A percentile compares a stretch with the other conserved stretches of the same genome.
These are phyloP conservation scores for Ophiosphaerella narmari DNA, from an alignment of 2,329 filamentous ascomycete genomes.

Conservation along the genomic window DNA sequence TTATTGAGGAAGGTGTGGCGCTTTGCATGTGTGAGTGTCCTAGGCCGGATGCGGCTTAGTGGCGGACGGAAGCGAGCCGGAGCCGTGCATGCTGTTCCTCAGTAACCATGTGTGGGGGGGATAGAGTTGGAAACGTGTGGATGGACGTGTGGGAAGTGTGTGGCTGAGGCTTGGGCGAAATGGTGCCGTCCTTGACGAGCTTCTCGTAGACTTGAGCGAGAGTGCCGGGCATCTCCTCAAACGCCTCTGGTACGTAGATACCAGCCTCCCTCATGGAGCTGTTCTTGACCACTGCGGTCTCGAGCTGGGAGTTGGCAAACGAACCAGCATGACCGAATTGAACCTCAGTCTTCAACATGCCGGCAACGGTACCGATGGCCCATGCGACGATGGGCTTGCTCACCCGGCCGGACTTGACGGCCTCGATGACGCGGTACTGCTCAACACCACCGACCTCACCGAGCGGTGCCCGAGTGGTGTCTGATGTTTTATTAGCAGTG, in stretches of 20 bases:
- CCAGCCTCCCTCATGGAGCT: slow-evolving; percentile 93
- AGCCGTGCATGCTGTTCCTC: too few species aligned
- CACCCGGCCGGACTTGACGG: slow-evolving; percentile 90
- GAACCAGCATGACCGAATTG: slow-evolving; percentile 99
- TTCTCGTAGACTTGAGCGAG: slow-evolving; percentile 85
- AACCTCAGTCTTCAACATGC: slow-evolving; percentile 99
- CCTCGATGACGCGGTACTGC: slow-evolving; percentile 99
- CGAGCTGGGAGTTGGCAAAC: slow-evolving; percentile 98
- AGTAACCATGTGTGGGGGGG: too few species aligned
- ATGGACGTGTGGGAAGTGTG: too few species aligned
- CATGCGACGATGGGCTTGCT: slow-evolving; percentile 99
- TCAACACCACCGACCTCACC: slow-evolving; percentile 99
- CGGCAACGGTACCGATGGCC: slow-evolving; percentile 98
- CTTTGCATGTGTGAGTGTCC: too few species aligned
- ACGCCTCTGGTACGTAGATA: slow-evolving; percentile 92
- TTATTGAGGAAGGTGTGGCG: too few species aligned
- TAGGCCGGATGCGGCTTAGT: too few species aligned
- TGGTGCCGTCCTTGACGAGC: slow-evolving; percentile 81
- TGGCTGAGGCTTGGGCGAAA: slow-evolving; percentile 67
- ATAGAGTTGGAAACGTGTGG: too few species aligned
- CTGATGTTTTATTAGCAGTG: too few species aligned
- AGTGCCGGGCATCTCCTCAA: slow-evolving; percentile 85
- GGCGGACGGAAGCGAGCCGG: too few species aligned
- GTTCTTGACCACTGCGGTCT: slow-evolving; percentile 97
- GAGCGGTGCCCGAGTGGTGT: slow-evolving; percentile 51